Conservation (phyloP, 2,329 filamentous ascomycete species). For the Didymella arachidicola region DNA sequence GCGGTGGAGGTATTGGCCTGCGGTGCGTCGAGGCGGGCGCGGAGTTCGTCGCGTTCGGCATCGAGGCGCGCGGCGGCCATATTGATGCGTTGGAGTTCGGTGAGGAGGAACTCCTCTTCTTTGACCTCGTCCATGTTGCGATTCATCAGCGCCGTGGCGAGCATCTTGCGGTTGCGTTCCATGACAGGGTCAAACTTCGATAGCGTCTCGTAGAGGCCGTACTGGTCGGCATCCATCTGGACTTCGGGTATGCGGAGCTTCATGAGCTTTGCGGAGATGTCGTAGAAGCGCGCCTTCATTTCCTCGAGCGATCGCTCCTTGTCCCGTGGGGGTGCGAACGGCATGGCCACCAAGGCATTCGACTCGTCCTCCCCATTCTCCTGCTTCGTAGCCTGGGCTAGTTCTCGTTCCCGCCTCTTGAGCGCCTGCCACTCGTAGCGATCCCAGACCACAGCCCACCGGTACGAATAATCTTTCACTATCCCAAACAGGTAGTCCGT, state of each 20-base stretch:
- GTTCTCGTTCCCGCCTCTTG: conserved; percentile 32
- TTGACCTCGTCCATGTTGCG: conserved; percentile 86
- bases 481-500: conserved; percentile 87
- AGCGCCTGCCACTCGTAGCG: conserved; percentile 78
- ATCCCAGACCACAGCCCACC: conserved; percentile 92
- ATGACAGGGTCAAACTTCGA: conserved; percentile 82
- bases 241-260: conserved; percentile 51
- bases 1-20: conserved; percentile 58
- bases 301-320: conserved; percentile 81
- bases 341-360: conserved; percentile 42
- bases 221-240: conserved; percentile 84
- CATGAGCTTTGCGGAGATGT: conserved; percentile 68
- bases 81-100: conserved; percentile 91
- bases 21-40: conserved; percentile 85
- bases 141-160: conserved; percentile 79
- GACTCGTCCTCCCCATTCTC: conserved; percentile 29
- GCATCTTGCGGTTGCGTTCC: conserved; percentile 82
- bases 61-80: conserved; percentile 85
- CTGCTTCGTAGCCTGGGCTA: conserved; percentile 27
- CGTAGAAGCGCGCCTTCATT: conserved; percentile 89
- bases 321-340: conserved; percentile 52
- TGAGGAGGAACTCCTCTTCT: conserved; percentile 87
- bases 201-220: conserved; percentile 83
- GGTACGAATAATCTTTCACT: conserved; percentile 79
- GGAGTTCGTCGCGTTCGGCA: conserved; percentile 86